These are phyloP conservation scores for Martensiomyces pterosporus DNA, from an alignment of 192 early-diverging fungal species.

Conservation along the genomic window DNA sequence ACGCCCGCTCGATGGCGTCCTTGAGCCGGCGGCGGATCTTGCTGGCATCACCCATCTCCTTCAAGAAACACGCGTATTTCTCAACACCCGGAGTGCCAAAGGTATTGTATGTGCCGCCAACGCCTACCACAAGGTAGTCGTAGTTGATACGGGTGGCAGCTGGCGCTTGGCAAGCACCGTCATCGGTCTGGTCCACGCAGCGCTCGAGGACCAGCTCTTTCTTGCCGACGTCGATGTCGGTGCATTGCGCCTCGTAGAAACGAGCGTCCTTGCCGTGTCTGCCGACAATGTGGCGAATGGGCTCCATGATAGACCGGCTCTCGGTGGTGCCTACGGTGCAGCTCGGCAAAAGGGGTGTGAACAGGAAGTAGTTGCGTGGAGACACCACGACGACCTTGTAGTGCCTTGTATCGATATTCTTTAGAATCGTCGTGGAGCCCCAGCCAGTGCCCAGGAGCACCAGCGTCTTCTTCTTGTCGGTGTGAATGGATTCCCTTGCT, in stretches of 20 bases:
- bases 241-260: slow-evolving; percentile 68
- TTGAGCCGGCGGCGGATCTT: slow-evolving; percentile 61
- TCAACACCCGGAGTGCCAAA: slow-evolving; percentile 69
- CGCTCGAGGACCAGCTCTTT: slow-evolving; percentile 42
- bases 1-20: slow-evolving; percentile 65
- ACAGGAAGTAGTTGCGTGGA: slow-evolving; percentile 82
- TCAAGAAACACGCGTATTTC: slow-evolving; percentile 68
- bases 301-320: slow-evolving; percentile 82
- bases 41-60: slow-evolving; percentile 68
- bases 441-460: slow-evolving; percentile 52
- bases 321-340: slow-evolving; percentile 83
- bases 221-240: slow-evolving; percentile 49
- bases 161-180: not conserved
- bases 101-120: slow-evolving; percentile 67
- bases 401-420: slow-evolving; percentile 59
- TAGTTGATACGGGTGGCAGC: slow-evolving; percentile 48
- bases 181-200: not conserved
- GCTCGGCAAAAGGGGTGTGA: slow-evolving; percentile 85
- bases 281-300: slow-evolving; percentile 71
- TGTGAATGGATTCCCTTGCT: not conserved
- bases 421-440: slow-evolving; percentile 68
- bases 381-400: slow-evolving; percentile 76
- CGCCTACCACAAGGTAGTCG: slow-evolving; percentile 66
- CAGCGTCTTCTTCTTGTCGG: slow-evolving; percentile 31
- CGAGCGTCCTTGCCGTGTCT: slow-evolving; percentile 73